Conservation (phyloP, 2,329 filamentous ascomycete species). For the Nannizziopsis arthrosporioides region DNA sequence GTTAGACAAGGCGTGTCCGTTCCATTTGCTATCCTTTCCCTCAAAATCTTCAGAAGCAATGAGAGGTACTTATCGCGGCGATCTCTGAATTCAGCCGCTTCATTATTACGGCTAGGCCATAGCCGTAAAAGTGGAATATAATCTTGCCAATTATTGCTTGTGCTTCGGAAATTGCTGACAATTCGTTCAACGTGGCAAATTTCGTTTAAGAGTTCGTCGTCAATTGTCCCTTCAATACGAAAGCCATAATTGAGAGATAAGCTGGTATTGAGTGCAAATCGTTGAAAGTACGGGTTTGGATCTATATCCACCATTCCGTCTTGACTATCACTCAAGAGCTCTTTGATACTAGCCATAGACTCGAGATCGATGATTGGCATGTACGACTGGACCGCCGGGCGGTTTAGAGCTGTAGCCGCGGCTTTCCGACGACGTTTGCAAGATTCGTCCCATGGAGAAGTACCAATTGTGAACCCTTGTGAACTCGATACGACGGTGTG, state of each 20-base stretch:
- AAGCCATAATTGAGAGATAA: constrained; percentile 70
- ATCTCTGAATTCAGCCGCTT: constrained; percentile 54
- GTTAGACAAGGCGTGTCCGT: constrained; percentile 58
- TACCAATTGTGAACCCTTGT: constrained; percentile 71
- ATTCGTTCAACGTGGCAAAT: constrained; percentile 65
- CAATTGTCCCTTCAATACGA: constrained; percentile 58
- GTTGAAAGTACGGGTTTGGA: constrained; percentile 60
- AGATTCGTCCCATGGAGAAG: constrained; percentile 72
- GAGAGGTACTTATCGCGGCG: constrained; percentile 57
- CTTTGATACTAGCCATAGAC: constrained; percentile 57
- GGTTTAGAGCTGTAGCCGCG: constrained; percentile 65
- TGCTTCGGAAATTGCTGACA: constrained; percentile 64
- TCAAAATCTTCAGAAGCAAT: constrained; percentile 47
- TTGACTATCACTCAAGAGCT: constrained; percentile 54
- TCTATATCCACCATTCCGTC: constrained; percentile 55
- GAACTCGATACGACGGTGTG: constrained; percentile 66
- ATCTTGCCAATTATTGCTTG: constrained; percentile 74
- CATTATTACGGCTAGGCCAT: constrained; percentile 49
- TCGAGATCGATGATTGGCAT: constrained; percentile 76
- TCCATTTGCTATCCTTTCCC: constrained; percentile 49
- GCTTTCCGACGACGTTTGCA: constrained; percentile 68
- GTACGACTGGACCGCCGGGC: constrained; percentile 63
- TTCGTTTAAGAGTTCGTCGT: constrained; percentile 57
- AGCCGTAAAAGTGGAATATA: constrained; percentile 66
- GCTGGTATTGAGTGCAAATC: constrained; percentile 65